Evolutionary conservation across 306 rosid genomes (phyloP).

Genomic region (Carpinus fangiana): DNA sequence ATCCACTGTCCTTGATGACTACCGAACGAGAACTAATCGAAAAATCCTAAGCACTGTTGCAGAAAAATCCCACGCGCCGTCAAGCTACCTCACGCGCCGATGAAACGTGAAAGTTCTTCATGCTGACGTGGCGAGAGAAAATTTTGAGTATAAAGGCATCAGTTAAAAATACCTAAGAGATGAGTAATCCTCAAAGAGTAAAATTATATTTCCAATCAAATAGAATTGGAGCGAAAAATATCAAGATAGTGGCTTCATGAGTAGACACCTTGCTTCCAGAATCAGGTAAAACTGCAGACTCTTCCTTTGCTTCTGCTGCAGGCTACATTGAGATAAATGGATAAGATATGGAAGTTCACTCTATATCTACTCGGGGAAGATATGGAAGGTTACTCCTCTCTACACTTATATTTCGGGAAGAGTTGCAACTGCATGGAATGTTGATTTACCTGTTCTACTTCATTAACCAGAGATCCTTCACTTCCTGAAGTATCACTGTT

Average conservation of each 20-base stretch:
- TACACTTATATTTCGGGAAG: constrained; percentile 2
- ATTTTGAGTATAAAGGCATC: too few species aligned
- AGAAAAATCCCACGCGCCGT: too few species aligned
- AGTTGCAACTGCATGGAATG: constrained; percentile 15
- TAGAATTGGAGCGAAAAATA: constrained; percentile 23
- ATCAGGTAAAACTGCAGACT: constrained; percentile 46
- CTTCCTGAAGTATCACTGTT: constrained; percentile 32
- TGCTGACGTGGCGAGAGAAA: too few species aligned
- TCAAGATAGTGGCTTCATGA: constrained; percentile 42
- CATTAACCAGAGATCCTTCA: constrained; percentile 37
- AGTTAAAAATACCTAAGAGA: too few species aligned
- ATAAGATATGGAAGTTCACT: constrained; percentile 15
- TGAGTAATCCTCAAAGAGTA: too few species aligned
- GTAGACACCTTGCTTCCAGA: constrained; percentile 48
- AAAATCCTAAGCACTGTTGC: too few species aligned
- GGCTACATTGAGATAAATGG: constrained; percentile 40
- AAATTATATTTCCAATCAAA: neutral
- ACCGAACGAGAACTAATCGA: too few species aligned
- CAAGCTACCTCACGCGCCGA: too few species aligned
- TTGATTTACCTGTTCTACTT: constrained; percentile 55
- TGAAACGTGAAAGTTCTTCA: too few species aligned
- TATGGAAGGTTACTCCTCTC: constrained; percentile 21
- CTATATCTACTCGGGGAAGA: constrained; percentile 16
- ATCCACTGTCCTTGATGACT: too few species aligned
- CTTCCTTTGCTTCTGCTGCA: constrained; percentile 43